Conservation (phyloP, 345 rosid species). For the Atalantia buxifolia region DNA sequence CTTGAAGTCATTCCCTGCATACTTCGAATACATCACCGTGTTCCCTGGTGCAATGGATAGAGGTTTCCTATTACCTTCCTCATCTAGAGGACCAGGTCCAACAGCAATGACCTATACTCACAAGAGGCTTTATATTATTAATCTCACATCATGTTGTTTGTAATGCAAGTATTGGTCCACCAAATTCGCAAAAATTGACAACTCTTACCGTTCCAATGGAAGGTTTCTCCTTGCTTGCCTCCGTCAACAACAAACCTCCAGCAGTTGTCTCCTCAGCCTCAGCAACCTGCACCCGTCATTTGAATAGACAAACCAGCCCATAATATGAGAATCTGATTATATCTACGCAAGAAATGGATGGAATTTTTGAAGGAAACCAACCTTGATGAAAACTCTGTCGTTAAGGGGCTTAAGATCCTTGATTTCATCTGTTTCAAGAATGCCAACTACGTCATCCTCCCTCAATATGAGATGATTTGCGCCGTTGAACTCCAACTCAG, state of each 20-base stretch:
- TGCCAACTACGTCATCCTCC: constrained; percentile 93
- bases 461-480: constrained; percentile 74
- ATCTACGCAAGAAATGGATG: background rate
- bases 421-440: constrained; percentile 87
- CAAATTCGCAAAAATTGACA: background rate
- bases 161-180: background rate
- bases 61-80: constrained; percentile 63
- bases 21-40: constrained; percentile 88
- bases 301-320: background rate
- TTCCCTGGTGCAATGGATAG: constrained; percentile 53
- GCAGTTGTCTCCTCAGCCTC: constrained; percentile 94
- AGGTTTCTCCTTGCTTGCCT: constrained; percentile 88
- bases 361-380: constrained; percentile 3
- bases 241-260: constrained; percentile 87
- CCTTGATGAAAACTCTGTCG: constrained; percentile 89
- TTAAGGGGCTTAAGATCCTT: constrained; percentile 93
- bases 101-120: constrained; percentile 68
- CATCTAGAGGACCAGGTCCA: constrained; percentile 83
- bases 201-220: constrained; percentile 76
- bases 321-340: background rate
- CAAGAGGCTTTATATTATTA: background rate
- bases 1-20: constrained; percentile 88
- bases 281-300: constrained; percentile 51
- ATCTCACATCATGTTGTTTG: background rate
- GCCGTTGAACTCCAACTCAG: constrained; percentile 79